Evolutionary conservation across 2,329 filamentous ascomycete genomes (phyloP), one percentile per base, ranked within the genome.

Genomic region (Plenodomus lindquistii): DNA sequence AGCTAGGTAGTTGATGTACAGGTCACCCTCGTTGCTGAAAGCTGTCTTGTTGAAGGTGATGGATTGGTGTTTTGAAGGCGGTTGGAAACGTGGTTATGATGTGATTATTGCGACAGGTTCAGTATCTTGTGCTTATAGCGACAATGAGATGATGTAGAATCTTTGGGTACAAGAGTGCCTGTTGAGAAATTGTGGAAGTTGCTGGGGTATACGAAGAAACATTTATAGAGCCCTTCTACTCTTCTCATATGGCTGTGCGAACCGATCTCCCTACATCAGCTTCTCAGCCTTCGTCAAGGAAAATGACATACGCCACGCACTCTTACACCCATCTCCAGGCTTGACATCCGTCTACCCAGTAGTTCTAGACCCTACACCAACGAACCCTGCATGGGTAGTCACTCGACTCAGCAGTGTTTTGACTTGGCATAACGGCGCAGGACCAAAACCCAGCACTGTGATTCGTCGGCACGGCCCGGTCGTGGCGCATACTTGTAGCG

Each of bases 401-500:
- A 16, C 42, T 43, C 40, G 20, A 18, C 18, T 37, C 20, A 24
- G 6, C 22, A 24, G 22, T 24, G 10, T 24, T 24, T 24, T 10
- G 50, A 34, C 42, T 39, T 35, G 39, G 21, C 19, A 31, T 27
- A 15, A n/a, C 7, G 10, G 36, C 3, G 15, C 42, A 46, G 44
- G 39, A 46, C 46, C 36, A 27, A 36, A 13, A 18, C 20, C 8
- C 10, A 10, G n/a, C 24, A 18, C 18, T 31, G 16, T 45, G 39
- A 43, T 45, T 50, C 19, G 41, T 24, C 17, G 20, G 15, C 18
- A 36, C 27, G 37, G 18, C 31, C 35, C 42, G 39, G 24, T 21
- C 29, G 36, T 48, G 27, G 37, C 50, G 16, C n/a, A 13, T 24
- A 16, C 17, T 19, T 44, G 37, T 47, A 41, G 41, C 34, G 41